phyloP scores from a whole-genome alignment of 1,139 yeast genomes.

The Hansenula lynferdii region DNA sequence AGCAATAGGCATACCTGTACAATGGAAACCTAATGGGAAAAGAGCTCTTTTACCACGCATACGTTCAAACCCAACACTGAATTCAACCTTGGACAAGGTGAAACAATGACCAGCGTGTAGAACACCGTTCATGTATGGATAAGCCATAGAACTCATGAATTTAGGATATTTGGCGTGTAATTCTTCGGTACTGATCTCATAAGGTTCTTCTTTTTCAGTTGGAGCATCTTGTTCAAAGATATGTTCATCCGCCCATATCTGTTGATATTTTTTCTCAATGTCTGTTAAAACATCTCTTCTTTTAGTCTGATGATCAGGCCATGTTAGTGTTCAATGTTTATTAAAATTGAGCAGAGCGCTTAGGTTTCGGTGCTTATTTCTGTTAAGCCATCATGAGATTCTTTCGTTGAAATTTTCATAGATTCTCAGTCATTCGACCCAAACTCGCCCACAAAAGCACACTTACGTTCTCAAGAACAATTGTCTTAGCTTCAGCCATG shows the following conservation, averaged over 20 bases:
- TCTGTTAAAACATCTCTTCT: slow-evolving; percentile 93
- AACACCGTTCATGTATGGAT: slow-evolving; percentile 99
- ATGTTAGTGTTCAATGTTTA: slow-evolving; percentile 10
- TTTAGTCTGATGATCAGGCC: slow-evolving; percentile 46
- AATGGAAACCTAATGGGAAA: slow-evolving; percentile 97
- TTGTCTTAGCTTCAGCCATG: slow-evolving; percentile 26
- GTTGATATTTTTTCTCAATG: slow-evolving; percentile 86
- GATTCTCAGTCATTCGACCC: too few relatives aligned
- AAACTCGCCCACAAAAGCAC: neutral
- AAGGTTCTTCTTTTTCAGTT: slow-evolving; percentile 55
- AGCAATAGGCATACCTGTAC: slow-evolving; percentile 99
- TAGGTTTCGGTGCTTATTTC: too few relatives aligned
- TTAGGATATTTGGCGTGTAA: slow-evolving; percentile 80
- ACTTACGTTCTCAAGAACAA: slow-evolving; percentile 36
- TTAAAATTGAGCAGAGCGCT: too few relatives aligned
- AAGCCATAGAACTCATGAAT: slow-evolving; percentile 92
- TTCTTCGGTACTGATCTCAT: slow-evolving; percentile 53
- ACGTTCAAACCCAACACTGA: slow-evolving; percentile 90
- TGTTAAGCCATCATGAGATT: neutral
- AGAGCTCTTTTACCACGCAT: slow-evolving; percentile 91
- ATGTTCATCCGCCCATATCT: slow-evolving; percentile 81
- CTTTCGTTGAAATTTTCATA: neutral
- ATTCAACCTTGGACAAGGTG: slow-evolving; percentile 93
- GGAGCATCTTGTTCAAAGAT: slow-evolving; percentile 90
- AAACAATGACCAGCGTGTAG: slow-evolving; percentile 97